phyloP scores from a whole-genome alignment of 345 rosid species.

The Isatis tinctoria region DNA sequence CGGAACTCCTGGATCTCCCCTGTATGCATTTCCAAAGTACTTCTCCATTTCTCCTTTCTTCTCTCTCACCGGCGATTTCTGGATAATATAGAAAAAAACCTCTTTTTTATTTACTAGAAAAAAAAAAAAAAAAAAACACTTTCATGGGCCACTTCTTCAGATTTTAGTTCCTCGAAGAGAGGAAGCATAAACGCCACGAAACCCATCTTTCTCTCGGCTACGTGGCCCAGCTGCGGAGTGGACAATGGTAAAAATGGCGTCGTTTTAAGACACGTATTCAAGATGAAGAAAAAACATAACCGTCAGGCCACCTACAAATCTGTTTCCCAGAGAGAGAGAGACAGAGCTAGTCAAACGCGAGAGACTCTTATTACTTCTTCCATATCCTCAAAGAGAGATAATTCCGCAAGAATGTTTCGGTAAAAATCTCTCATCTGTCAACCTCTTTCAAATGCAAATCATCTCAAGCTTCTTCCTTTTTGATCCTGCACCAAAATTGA shows the following conservation, averaged over 20 bases:
- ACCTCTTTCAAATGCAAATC: background rate
- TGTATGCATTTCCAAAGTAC: conserved; percentile 83
- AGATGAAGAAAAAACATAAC: too few relatives aligned
- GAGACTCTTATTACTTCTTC: background rate
- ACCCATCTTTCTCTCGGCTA: background rate
- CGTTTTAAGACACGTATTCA: background rate
- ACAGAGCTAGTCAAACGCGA: too few relatives aligned
- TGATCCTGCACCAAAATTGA: background rate
- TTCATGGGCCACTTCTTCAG: conserved; percentile 6
- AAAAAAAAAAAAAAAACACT: too few relatives aligned
- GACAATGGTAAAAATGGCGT: background rate
- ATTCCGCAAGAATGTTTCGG: background rate
- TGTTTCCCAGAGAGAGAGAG: too few relatives aligned
- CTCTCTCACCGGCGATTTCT: conserved; percentile 16
- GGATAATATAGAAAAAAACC: background rate
- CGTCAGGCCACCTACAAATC: too few relatives aligned
- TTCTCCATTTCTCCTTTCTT: conserved; percentile 52
- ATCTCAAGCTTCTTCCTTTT: background rate
- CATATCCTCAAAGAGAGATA: too few relatives aligned
- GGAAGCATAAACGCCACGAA: conserved; percentile 1
- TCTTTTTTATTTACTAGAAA: background rate
- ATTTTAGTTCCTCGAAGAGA: conserved; percentile 1
- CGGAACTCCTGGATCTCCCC: conserved; percentile 96
- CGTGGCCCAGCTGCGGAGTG: background rate
- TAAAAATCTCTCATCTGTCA: background rate